Base-by-base conservation (phyloP, 345 rosid genomes). In the Gossypium bickii region DNA sequence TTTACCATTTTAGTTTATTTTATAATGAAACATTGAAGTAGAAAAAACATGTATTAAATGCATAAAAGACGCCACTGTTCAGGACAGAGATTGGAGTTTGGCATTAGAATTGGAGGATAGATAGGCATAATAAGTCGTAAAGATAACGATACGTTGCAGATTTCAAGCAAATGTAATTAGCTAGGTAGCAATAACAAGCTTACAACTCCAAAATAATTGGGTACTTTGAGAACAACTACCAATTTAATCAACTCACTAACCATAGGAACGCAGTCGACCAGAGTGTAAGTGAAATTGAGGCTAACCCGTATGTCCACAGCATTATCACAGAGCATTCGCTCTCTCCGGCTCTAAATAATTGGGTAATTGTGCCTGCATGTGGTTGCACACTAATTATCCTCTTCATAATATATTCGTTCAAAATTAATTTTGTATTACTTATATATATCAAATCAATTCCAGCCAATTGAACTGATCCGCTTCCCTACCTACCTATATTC, bases 211-310 rank as follows among this genome's bases (percentile, higher is more conserved):
- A 57, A 57, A 56, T 20, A 2, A 22, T 22, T 58, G 34, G 15
- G 62, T 1, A 47, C 15, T 58, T 22, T 58, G 62, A 57, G 61
- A 51, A 51, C 17, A 25, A 22, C 4, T 22, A 25, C 43, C 24
- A 10, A n/a, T 12, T 47, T 4, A 2, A 59, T 72, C 74, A 86
- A 68, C 88, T 82, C 18, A 88, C 86, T 16, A 88, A 84, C 92
- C 92, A 88, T 91, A 90, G 74, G 82, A 87, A 90, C 69, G 82
- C 81, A 1, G 90, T 88, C 1, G 95, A 87, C 95, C 93, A 90
- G 38, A 86, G 65, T 43, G 93, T 87, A 49, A 88, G 81, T n/a
- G 92, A 80, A 62, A 90, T 57, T 1, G 95, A 86, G 44, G 91
- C 92, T 69, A 87, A 77, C 16, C 83, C 75, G 62, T 90, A 90